Conservation (phyloP, 192 early-diverging fungal species). For the Mortierella alpina region DNA sequence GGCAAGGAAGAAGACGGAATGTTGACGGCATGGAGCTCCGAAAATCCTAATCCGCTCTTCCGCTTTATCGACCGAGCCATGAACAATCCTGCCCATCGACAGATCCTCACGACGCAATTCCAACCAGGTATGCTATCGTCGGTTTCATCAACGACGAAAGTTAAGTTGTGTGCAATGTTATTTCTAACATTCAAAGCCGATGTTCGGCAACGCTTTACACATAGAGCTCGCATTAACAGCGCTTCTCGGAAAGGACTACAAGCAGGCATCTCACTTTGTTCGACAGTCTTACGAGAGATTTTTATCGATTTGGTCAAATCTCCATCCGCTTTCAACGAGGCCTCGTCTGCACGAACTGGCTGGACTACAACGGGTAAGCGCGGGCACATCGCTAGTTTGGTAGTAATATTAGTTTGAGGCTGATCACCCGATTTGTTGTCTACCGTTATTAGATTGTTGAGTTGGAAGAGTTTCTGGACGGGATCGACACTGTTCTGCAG, state of each 20-base stretch:
- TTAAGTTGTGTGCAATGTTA: not conserved
- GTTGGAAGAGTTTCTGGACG: conserved; percentile 63
- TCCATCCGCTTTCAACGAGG: conserved; percentile 61
- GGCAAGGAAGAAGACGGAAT: conserved; percentile 55
- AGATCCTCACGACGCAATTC: conserved; percentile 45
- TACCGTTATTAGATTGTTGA: conserved; percentile 56
- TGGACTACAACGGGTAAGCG: conserved; percentile 56
- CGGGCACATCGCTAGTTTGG: not conserved
- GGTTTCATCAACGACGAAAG: too few species aligned
- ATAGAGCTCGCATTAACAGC: conserved; percentile 59
- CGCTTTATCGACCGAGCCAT: conserved; percentile 60
- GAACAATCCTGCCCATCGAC: conserved; percentile 23
- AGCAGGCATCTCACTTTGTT: conserved; percentile 59
- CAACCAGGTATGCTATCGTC: conserved; percentile 39
- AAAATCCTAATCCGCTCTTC: conserved; percentile 65
- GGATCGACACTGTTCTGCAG: conserved; percentile 27
- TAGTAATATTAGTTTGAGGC: not conserved
- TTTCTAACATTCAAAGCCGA: not conserved
- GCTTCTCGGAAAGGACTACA: conserved; percentile 52
- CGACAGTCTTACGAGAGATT: conserved; percentile 58
- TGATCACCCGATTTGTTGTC: not conserved
- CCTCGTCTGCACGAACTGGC: conserved; percentile 55
- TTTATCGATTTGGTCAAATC: conserved; percentile 55
- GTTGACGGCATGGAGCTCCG: conserved; percentile 58
- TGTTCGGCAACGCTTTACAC: not conserved